Conservation (phyloP, 805 yeast species). For the Pichia manshurica region DNA sequence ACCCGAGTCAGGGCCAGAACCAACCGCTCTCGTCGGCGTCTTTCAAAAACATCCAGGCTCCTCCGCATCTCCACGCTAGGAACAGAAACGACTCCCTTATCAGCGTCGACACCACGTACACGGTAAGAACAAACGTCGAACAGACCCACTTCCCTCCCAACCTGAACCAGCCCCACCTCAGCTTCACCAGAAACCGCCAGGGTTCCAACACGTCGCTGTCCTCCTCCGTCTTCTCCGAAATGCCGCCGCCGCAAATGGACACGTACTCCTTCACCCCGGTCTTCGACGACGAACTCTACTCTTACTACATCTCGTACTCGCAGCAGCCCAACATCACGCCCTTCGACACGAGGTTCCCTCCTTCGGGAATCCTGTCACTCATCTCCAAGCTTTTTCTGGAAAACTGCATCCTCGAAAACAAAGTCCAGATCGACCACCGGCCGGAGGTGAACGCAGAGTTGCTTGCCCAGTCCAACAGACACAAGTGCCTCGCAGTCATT, state of each 20-base stretch:
- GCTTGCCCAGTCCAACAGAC: slow-evolving; percentile 20
- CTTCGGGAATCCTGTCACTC: slow-evolving; percentile 56
- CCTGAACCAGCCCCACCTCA: neutral
- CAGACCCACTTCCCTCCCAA: slow-evolving; percentile 3
- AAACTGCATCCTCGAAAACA: slow-evolving; percentile 23
- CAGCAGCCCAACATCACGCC: slow-evolving; percentile 63
- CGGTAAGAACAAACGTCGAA: slow-evolving; percentile 5
- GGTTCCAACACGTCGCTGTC: slow-evolving; percentile 22
- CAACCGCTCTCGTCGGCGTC: too few relatives aligned
- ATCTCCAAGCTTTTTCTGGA: slow-evolving; percentile 50
- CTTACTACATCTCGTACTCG: slow-evolving; percentile 43
- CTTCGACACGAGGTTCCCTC: slow-evolving; percentile 59
- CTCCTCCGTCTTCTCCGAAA: slow-evolving; percentile 17
- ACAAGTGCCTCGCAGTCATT: slow-evolving; percentile 27
- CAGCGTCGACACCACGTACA: slow-evolving; percentile 9
- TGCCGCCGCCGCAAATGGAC: slow-evolving; percentile 15
- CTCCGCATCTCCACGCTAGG: neutral
- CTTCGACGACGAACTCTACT: slow-evolving; percentile 42
- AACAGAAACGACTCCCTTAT: slow-evolving; percentile 14
- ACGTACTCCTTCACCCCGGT: slow-evolving; percentile 29
- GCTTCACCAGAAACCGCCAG: slow-evolving; percentile 8
- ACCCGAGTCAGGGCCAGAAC: neutral
- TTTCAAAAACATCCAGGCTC: neutral
- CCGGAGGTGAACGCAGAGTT: slow-evolving; percentile 26
- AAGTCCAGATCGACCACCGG: slow-evolving; percentile 23